These are phyloP conservation scores for Cladosporium sp. DNA, from an alignment of 2,329 filamentous ascomycete genomes.

Conservation along the genomic window DNA sequence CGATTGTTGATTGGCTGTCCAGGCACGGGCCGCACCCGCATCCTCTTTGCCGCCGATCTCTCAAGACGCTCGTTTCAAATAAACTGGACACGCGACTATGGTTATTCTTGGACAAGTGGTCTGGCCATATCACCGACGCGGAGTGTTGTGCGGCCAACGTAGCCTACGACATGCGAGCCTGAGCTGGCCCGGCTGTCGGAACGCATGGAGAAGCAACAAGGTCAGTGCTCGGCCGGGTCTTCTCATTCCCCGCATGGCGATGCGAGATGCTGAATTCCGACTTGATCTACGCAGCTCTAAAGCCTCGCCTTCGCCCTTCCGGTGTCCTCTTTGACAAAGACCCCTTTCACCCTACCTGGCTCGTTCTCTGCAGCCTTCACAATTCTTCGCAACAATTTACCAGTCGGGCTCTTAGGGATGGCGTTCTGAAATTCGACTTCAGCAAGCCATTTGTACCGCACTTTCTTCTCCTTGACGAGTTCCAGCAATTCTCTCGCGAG, in stretches of 20 bases:
- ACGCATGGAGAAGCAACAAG: too few relatives aligned
- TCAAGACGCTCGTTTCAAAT: not conserved
- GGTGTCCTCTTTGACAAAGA: not conserved
- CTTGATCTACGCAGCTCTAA: too few relatives aligned
- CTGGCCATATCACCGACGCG: not conserved
- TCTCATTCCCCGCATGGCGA: too few relatives aligned
- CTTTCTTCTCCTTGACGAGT: constrained; percentile 63
- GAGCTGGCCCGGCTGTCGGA: too few relatives aligned
- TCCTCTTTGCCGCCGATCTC: not conserved
- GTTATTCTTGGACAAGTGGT: not conserved
- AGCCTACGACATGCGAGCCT: too few relatives aligned
- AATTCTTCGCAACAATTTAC: not conserved
- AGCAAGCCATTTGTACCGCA: constrained; percentile 65
- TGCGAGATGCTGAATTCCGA: too few relatives aligned
- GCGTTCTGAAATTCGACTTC: constrained; percentile 54
- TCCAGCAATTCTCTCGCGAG: constrained; percentile 49
- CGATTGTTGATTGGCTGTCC: not conserved
- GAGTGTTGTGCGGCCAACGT: too few relatives aligned
- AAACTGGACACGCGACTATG: not conserved
- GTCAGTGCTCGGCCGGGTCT: too few relatives aligned
- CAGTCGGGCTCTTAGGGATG: constrained; percentile 10
- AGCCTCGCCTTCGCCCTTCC: too few relatives aligned
- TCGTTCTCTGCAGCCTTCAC: constrained; percentile 4
- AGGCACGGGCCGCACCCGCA: not conserved
- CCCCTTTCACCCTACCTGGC: not conserved